phyloP scores from a whole-genome alignment of 2,329 filamentous ascomycete species.

The Microcyclospora tardicrescens region DNA sequence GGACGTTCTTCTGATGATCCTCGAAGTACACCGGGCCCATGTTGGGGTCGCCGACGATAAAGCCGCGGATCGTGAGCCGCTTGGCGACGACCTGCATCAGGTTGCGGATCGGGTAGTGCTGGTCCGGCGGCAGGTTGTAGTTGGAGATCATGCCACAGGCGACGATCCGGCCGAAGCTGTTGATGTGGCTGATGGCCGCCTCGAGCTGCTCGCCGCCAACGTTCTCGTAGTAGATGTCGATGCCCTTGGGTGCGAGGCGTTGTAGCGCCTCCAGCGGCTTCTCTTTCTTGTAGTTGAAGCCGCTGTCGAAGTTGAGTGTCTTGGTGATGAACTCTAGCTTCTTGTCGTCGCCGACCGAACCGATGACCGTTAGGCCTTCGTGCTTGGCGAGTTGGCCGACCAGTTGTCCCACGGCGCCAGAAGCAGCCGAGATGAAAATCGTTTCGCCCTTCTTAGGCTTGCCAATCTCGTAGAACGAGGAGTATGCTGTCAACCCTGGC shows the following conservation, averaged over 20 bases:
- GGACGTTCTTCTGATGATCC: slow-evolving; percentile 64
- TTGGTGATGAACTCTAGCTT: slow-evolving; percentile 65
- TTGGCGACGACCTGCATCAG: slow-evolving; percentile 53
- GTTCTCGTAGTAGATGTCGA: slow-evolving; percentile 78
- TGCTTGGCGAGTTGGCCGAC: slow-evolving; percentile 76
- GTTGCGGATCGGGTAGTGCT: slow-evolving; percentile 56
- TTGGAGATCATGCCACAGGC: slow-evolving; percentile 56
- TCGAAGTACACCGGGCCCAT: slow-evolving; percentile 53
- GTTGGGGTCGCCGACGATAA: slow-evolving; percentile 54
- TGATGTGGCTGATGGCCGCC: slow-evolving; percentile 52
- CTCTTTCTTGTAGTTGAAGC: slow-evolving; percentile 86
- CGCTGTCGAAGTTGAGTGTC: slow-evolving; percentile 57
- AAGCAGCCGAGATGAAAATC: slow-evolving; percentile 69
- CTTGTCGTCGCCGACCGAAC: slow-evolving; percentile 64
- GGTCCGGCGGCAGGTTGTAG: slow-evolving; percentile 51
- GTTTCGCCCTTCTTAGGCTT: slow-evolving; percentile 65
- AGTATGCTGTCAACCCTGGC: slow-evolving; percentile 65
- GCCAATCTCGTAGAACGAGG: slow-evolving; percentile 61
- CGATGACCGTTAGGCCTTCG: slow-evolving; percentile 66
- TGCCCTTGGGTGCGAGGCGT: slow-evolving; percentile 59
- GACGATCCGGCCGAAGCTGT: slow-evolving; percentile 53
- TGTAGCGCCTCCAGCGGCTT: slow-evolving; percentile 52
- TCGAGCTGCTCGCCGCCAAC: slow-evolving; percentile 59
- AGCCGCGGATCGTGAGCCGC: slow-evolving; percentile 59
- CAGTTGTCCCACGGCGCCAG: slow-evolving; percentile 68